Evolutionary conservation across 768 basidiomycete genomes (phyloP).

Genomic region (Calocera viscosa): DNA sequence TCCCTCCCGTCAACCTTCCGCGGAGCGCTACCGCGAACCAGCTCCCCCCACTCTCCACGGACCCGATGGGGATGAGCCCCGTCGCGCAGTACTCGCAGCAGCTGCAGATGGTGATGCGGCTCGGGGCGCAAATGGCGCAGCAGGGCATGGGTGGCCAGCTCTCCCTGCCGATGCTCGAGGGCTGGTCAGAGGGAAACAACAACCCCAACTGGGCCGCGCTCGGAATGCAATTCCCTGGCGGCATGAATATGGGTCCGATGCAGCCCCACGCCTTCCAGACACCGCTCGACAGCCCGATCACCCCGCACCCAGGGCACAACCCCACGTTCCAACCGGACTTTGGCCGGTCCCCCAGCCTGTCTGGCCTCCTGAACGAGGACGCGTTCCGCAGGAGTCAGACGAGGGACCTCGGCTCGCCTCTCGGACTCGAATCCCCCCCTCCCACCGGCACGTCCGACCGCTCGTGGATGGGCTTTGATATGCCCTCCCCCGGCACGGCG

Average conservation of each 20-base stretch:
- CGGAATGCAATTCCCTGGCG: not conserved
- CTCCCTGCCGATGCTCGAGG: not conserved
- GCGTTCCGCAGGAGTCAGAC: not conserved
- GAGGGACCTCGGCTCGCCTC: not conserved
- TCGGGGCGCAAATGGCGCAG: not conserved
- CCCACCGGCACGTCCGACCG: not conserved
- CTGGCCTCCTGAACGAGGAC: not conserved
- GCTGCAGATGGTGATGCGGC: not conserved
- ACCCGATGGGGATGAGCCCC: not conserved
- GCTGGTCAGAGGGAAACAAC: not conserved
- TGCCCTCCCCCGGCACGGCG: not conserved
- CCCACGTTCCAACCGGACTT: constrained; percentile 3
- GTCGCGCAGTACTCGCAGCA: not conserved
- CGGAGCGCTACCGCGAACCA: not conserved
- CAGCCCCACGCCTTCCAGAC: not conserved
- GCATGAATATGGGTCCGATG: not conserved
- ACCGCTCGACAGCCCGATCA: not conserved
- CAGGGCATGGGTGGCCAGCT: not conserved
- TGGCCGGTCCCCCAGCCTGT: not conserved
- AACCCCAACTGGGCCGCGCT: not conserved
- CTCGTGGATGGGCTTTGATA: not conserved
- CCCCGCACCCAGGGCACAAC: not conserved
- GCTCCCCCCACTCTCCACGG: not conserved
- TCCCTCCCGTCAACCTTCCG: not conserved
- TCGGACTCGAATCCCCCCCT: not conserved